Conservation (phyloP, 805 yeast species). For the Yarrowia keelungensis region DNA sequence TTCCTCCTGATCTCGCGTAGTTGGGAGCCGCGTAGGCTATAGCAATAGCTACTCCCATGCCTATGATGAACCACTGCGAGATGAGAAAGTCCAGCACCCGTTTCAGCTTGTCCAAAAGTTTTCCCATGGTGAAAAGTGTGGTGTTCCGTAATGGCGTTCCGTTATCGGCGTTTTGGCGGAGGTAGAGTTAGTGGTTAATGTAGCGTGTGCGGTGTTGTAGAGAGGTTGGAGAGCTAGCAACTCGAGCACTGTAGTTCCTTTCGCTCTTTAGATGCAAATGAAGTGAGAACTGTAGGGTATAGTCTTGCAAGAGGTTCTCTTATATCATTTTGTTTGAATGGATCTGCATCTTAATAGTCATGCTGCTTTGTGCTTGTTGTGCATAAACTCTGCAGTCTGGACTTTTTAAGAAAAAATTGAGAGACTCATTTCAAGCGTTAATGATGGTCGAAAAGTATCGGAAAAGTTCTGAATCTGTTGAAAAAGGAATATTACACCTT, state of each 20-base stretch:
- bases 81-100: slow-evolving; percentile 30
- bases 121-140: not conserved
- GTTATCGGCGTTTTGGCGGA: slow-evolving; percentile 15
- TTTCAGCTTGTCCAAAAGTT: not conserved
- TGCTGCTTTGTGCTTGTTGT: slow-evolving; percentile 7
- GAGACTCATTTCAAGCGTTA: too few species aligned
- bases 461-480: too few species aligned
- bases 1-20: slow-evolving; percentile 84
- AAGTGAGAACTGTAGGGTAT: not conserved
- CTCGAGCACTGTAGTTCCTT: too few species aligned
- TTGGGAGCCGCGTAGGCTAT: slow-evolving; percentile 80
- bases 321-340: not conserved
- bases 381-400: slow-evolving; percentile 1
- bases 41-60: slow-evolving; percentile 73
- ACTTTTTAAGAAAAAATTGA: too few species aligned
- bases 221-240: too few species aligned
- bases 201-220: too few species aligned
- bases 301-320: not conserved
- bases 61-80: slow-evolving; percentile 76
- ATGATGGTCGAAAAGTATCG: too few species aligned
- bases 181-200: too few species aligned
- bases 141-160: not conserved
- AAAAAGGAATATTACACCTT: too few species aligned
- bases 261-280: not conserved
- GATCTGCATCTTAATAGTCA: slow-evolving; percentile 19